Percentiles rank a stretch among this genome's conserved stretches.
phyloP scores from a whole-genome alignment of 116 monocot genomes.

The Dioscorea cayenensis region DNA sequence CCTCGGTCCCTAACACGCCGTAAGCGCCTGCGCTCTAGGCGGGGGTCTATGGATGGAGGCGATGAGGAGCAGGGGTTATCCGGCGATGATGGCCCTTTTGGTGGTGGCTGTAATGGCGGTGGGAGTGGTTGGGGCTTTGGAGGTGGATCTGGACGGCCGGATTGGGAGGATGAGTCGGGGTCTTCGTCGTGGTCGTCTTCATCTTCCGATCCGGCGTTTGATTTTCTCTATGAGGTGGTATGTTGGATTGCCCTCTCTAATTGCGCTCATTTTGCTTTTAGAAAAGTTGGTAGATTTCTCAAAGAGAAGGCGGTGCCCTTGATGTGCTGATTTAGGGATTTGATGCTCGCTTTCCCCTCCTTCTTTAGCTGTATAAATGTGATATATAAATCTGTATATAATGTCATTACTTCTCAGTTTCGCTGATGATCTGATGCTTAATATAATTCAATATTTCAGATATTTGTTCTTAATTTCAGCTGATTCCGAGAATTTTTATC shows the following conservation, averaged over 20 bases:
- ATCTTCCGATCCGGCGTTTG: conserved; percentile 55
- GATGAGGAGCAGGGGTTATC: conserved; percentile 23
- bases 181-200: background rate
- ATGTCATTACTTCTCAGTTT: background rate
- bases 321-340: conserved; percentile 3
- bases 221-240: conserved; percentile 55
- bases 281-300: conserved; percentile 46
- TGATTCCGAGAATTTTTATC: no score
- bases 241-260: conserved; percentile 66
- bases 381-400: background rate
- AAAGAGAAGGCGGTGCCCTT: conserved; percentile 28
- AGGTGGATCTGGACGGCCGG: conserved; percentile 11
- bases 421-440: background rate
- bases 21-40: background rate
- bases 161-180: conserved; percentile 35
- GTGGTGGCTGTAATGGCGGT: conserved; percentile 14
- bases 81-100: conserved; percentile 31
- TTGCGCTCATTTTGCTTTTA: conserved; percentile 56
- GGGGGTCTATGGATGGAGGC: conserved; percentile 10
- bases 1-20: conserved; percentile 1
- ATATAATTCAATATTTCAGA: background rate
- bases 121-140: conserved; percentile 29
- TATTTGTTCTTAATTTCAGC: no score
- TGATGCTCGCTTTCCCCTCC: background rate
- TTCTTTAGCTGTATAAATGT: background rate